These are phyloP conservation scores for Euphrasia arctica DNA, from an alignment of 305 asterid species.

Conservation along the genomic window DNA sequence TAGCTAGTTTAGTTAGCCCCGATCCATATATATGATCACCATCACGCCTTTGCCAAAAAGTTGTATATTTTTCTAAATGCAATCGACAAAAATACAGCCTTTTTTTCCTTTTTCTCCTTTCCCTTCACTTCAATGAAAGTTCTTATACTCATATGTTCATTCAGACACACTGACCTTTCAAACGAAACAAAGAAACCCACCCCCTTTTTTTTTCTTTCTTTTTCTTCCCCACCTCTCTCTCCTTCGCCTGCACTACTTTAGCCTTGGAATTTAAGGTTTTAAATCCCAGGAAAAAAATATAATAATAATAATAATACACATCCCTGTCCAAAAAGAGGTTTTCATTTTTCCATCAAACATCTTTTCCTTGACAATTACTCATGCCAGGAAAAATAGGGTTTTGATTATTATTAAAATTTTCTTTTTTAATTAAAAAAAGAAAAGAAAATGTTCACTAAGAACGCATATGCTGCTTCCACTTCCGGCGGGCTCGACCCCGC, in stretches of 20 bases:
- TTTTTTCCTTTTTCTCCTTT: background rate
- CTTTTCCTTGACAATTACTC: background rate
- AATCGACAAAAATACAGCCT: constrained; percentile 26
- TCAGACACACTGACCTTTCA: constrained; percentile 19
- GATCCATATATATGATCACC: too few species aligned
- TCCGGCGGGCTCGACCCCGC: constrained; percentile 6
- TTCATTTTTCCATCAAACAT: constrained; percentile 11
- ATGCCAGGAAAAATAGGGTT: background rate
- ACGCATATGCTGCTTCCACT: constrained; percentile 28
- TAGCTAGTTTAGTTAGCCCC: too few species aligned
- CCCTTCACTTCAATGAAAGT: too few species aligned
- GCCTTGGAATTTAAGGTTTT: background rate
- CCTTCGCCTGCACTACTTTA: background rate
- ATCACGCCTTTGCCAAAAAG: background rate
- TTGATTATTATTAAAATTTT: background rate
- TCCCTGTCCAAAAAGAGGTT: background rate
- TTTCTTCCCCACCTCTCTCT: background rate
- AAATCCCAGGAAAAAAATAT: background rate
- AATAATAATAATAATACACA: background rate
- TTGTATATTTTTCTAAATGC: constrained; percentile 29
- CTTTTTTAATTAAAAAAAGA: background rate
- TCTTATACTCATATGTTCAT: background rate
- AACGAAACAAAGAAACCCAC: background rate
- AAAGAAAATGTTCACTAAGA: constrained; percentile 31
- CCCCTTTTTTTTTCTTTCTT: constrained; percentile 2